phyloP scores from a whole-genome alignment of 2,329 filamentous ascomycete genomes.

The Lasiodiplodia hormozganensis region DNA sequence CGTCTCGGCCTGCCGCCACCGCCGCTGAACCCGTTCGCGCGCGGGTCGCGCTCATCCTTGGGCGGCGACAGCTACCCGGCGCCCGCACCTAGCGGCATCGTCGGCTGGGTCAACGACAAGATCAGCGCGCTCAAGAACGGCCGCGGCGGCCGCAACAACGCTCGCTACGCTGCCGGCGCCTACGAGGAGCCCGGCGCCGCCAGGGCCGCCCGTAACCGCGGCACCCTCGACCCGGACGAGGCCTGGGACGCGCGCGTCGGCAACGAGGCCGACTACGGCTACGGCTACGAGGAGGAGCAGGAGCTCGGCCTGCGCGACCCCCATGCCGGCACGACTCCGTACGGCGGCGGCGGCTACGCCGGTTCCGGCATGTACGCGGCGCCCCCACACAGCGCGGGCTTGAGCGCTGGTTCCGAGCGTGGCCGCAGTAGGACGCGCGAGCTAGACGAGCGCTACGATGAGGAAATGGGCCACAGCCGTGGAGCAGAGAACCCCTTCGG shows the following conservation, averaged over 20 bases:
- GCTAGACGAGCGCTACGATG: conserved; percentile 42
- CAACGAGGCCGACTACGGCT: conserved; percentile 72
- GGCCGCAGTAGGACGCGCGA: conserved; percentile 60
- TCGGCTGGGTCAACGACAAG: conserved; percentile 76
- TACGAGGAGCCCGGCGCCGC: conserved; percentile 70
- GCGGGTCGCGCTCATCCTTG: conserved; percentile 39
- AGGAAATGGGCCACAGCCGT: conserved; percentile 45
- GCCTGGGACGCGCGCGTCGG: conserved; percentile 85
- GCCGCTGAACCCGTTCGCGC: conserved; percentile 72
- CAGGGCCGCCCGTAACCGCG: conserved; percentile 43
- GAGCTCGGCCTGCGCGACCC: conserved; percentile 67
- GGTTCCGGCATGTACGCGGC: conserved; percentile 35
- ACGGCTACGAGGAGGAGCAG: conserved; percentile 77
- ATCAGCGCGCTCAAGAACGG: conserved; percentile 69
- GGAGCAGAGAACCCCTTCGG: conserved; percentile 70
- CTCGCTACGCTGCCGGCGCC: conserved; percentile 69
- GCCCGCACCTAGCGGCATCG: conserved; percentile 66
- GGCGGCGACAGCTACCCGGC: conserved; percentile 42
- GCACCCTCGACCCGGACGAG: conserved; percentile 78
- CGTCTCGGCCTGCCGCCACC: conserved; percentile 78
- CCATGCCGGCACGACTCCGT: conserved; percentile 39
- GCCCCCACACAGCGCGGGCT: conserved; percentile 38
- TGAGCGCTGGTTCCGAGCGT: conserved; percentile 42
- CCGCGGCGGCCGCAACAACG: conserved; percentile 45
- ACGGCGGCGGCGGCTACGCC: conserved; percentile 49